Percentiles rank a stretch among this genome's conserved stretches.
Conservation (phyloP, 305 asterid genomes). For the Lippia alba region DNA sequence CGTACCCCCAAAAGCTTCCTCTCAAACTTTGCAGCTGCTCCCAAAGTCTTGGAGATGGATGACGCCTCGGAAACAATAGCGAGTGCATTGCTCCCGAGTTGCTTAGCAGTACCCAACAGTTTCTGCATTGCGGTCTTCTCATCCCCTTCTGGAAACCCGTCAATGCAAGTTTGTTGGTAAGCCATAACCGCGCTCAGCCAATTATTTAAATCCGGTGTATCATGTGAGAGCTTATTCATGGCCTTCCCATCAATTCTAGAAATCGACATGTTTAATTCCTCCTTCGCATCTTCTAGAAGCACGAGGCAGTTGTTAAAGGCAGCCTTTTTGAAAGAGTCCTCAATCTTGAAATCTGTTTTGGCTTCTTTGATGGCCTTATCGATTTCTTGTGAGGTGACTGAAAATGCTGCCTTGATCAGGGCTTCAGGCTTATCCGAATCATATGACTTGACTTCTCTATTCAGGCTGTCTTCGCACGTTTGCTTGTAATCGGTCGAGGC, state of each 20-base stretch:
- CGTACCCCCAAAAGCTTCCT: constrained; percentile 48
- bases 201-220: constrained; percentile 57
- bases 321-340: constrained; percentile 52
- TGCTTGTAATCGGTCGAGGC: constrained; percentile 61
- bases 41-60: constrained; percentile 34
- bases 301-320: constrained; percentile 65
- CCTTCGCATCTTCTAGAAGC: constrained; percentile 64
- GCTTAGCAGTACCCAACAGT: constrained; percentile 43
- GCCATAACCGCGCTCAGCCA: constrained; percentile 83
- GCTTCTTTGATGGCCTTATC: constrained; percentile 45
- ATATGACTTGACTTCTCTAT: constrained; percentile 45
- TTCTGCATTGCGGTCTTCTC: constrained; percentile 49
- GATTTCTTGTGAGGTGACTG: constrained; percentile 47
- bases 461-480: constrained; percentile 60
- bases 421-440: constrained; percentile 42
- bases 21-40: constrained; percentile 29
- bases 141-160: constrained; percentile 70
- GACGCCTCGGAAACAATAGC: constrained; percentile 53
- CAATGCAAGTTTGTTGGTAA: constrained; percentile 77
- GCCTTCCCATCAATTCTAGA: constrained; percentile 39
- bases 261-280: constrained; percentile 63
- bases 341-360: constrained; percentile 40
- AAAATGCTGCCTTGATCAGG: constrained; percentile 57
- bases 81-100: constrained; percentile 72
- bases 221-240: constrained; percentile 13